Conservation (phyloP, 2,329 filamentous ascomycete species). For the Talaromyces funiculosus region DNA sequence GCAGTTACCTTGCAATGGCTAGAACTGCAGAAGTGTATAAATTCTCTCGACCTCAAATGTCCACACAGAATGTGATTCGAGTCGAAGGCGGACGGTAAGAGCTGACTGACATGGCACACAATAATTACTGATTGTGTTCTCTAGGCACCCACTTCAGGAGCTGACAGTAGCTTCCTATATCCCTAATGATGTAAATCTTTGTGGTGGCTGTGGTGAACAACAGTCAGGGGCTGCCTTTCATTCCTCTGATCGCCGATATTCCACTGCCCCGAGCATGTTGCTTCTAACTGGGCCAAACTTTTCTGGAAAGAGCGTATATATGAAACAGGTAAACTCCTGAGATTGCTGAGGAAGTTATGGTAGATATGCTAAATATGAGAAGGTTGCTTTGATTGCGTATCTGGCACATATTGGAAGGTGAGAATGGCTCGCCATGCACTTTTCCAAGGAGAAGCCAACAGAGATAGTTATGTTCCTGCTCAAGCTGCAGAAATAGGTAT, state of each 20-base stretch:
- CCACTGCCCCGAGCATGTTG: conserved; percentile 59
- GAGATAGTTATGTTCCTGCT: conserved; percentile 74
- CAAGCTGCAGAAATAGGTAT: conserved; percentile 69
- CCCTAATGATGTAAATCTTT: conserved; percentile 64
- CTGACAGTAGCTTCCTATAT: conserved; percentile 74
- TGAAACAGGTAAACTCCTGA: conserved; percentile 62
- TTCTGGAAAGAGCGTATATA: conserved; percentile 91
- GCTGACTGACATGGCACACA: not conserved
- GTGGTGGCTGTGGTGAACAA: conserved; percentile 53
- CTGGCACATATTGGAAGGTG: conserved; percentile 76
- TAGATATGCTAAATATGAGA: not conserved
- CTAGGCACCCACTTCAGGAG: conserved; percentile 76
- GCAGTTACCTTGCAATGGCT: conserved; percentile 70
- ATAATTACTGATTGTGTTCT: not conserved
- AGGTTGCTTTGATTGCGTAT: conserved; percentile 78
- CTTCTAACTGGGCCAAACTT: conserved; percentile 91
- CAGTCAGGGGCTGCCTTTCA: not conserved
- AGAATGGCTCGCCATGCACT: not conserved
- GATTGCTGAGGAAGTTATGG: not conserved
- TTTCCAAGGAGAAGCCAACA: not conserved
- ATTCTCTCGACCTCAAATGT: conserved; percentile 65
- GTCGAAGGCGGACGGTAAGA: conserved; percentile 68
- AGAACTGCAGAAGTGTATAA: conserved; percentile 69
- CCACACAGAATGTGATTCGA: conserved; percentile 60
- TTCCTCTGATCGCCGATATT: not conserved